Base-by-base conservation (phyloP, 345 rosid genomes). In the Limnanthes douglasii region DNA sequence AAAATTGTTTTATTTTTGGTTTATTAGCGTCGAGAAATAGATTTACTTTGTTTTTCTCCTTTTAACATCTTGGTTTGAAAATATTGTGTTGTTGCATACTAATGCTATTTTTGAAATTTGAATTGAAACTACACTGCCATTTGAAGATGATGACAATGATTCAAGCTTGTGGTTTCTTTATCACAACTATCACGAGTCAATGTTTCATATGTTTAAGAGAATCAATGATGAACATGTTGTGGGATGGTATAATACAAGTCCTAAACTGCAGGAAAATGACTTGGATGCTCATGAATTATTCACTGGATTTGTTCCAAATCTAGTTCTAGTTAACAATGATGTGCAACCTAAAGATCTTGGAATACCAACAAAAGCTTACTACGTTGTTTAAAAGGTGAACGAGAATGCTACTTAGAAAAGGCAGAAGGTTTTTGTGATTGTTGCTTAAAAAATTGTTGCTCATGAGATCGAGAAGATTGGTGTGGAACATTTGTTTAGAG, bases 121-220 rank as follows among this genome's bases (percentile, higher is more conserved):
- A 31, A 17, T 48, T n/a, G n/a, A n/a, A n/a, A n/a, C n/a, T 41
- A 11, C 72, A 90, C 94, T 90, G 44, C 98, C 98, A 4, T 84
- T 84, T 28, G 98, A 90, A 60, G 98, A 90, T 60, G 98, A 90
- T 48, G 95, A 84, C 18, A 90, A 77, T 56, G 95, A 84, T 45
- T 45, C 92, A 2, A 61, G 79, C 56, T 83, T 90, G 7, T 90
- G 95, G 98, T 90, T 84, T 65, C 73, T 90, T 45, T 94, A 90
- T 68, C 95, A 84, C 59, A 90, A 84, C 55, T 90, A 90, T 68
- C 98, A 84, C 21, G 98, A 80, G 50, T 65, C 95, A 0, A 79
- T 90, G 98, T 84, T 70, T 58, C 76, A 90, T 33, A 84, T 90
- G 98, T 84, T 90, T 58, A 90, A 90, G 65, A 79, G 98, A 52